Evolutionary conservation across 495 filamentous ascomycete genomes (phyloP), one percentile per base, ranked within the genome.

Genomic region (Penicillium crystallinum): DNA sequence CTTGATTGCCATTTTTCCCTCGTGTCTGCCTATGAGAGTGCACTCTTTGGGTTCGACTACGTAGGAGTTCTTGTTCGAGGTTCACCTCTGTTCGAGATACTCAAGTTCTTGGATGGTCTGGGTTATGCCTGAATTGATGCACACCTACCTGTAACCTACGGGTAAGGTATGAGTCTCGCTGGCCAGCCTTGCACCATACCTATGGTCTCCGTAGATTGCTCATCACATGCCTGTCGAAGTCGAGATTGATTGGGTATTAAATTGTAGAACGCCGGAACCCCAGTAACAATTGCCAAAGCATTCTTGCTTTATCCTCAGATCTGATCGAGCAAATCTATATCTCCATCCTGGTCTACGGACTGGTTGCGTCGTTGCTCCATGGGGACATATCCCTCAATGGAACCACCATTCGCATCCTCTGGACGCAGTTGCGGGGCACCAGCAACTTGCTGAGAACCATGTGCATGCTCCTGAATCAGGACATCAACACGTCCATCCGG

Each of bases 1-100:
- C 88, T 95, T 89, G 90, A 95, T 88, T 82, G 90, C 90, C 90
- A 93, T 82, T 75, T 71, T 75, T 71, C 66, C 55, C 58, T 64
- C 76, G 68, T 72, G 53, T 49, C 49, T 67, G 59, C 54, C 49
- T 60, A 41, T 21, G 35, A 52, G 40, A 54, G 40, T 35, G 19
- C 38, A 12, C 33, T 18, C 41, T 45, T 46, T 29, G 22, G 55
- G 51, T 49, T 37, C 10, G 53, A 51, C 46, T 54, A 53, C 59
- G 62, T 65, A 65, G 59, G 62, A 55, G 47, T 46, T 42, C 47
- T 57, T 45, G 53, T 35, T 40, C 37, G 22, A 27, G 23, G 33
- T 8, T 31, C 15, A 38, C 23, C 34, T 25, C 41, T 9, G 41
- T 54, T 45, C 19, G 21, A 52, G 43, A 51, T 43, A 27, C 51